phyloP scores from a whole-genome alignment of 106 monocot species.

The Allium fistulosum region DNA sequence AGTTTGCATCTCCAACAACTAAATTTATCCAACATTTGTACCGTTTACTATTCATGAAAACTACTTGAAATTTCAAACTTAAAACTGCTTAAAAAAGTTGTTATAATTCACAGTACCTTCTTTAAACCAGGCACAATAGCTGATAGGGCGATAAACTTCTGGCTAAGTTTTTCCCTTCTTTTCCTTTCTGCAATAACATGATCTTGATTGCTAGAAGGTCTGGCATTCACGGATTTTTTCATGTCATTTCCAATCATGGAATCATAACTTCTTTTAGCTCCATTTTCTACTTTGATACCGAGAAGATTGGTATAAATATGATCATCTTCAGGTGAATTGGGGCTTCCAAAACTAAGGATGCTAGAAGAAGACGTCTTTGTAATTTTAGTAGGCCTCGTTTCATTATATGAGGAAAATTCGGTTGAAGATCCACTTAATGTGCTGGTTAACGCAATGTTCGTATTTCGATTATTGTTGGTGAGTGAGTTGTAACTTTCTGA shows the following conservation, averaged over 20 bases:
- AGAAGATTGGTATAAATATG: not conserved
- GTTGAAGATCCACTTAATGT: not conserved
- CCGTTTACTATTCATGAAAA: too few species aligned
- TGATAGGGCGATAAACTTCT: slow-evolving; percentile 45
- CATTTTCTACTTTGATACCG: not conserved
- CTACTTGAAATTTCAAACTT: too few species aligned
- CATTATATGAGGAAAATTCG: not conserved
- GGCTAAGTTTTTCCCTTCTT: slow-evolving; percentile 60
- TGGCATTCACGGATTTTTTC: not conserved
- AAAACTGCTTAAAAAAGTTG: too few species aligned
- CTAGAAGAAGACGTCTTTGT: slow-evolving; percentile 15
- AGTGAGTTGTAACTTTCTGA: slow-evolving; percentile 4
- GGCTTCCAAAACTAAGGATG: slow-evolving; percentile 32
- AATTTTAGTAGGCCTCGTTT: slow-evolving; percentile 6
- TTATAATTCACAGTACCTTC: slow-evolving; percentile 18
- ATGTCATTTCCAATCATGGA: not conserved
- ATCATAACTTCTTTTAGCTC: slow-evolving; percentile 16
- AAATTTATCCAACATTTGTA: too few species aligned
- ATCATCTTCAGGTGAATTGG: slow-evolving; percentile 7
- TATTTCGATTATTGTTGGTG: not conserved
- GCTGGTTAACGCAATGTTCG: not conserved
- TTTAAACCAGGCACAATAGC: slow-evolving; percentile 52
- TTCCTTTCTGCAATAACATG: slow-evolving; percentile 62
- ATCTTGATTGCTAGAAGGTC: slow-evolving; percentile 30
- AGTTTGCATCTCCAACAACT: too few species aligned